Conservation (phyloP, 768 basidiomycete species). For the Leccinellum albellum region DNA sequence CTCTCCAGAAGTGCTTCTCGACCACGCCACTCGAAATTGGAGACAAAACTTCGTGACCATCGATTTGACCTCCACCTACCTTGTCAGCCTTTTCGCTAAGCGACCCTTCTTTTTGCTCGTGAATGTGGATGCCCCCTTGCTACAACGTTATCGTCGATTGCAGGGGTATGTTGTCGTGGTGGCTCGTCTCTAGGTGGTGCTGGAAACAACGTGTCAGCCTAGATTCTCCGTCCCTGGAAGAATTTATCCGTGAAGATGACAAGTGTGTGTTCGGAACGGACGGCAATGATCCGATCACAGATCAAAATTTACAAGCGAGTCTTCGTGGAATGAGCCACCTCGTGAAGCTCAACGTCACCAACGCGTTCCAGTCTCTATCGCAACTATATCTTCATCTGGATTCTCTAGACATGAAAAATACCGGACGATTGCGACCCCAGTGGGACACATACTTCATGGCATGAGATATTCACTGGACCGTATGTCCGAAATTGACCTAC, state of each 20-base stretch:
- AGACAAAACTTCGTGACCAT: slow-evolving; percentile 72
- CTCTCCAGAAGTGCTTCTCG: slow-evolving; percentile 53
- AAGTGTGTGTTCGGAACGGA: slow-evolving; percentile 53
- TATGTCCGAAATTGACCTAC: slow-evolving; percentile 4
- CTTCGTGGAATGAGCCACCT: slow-evolving; percentile 38
- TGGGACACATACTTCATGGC: slow-evolving; percentile 99
- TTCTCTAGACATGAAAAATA: slow-evolving; percentile 61
- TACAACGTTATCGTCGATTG: slow-evolving; percentile 61
- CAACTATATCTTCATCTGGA: slow-evolving; percentile 63
- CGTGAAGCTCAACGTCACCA: slow-evolving; percentile 58
- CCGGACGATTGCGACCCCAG: slow-evolving; percentile 74
- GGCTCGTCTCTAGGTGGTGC: neutral
- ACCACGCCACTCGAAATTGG: slow-evolving; percentile 82
- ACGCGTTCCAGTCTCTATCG: slow-evolving; percentile 54
- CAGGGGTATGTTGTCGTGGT: slow-evolving; percentile 38
- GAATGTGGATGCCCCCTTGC: slow-evolving; percentile 76
- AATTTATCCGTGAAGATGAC: slow-evolving; percentile 77
- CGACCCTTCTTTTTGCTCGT: slow-evolving; percentile 90
- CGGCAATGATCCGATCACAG: slow-evolving; percentile 18
- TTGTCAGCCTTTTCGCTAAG: slow-evolving; percentile 69
- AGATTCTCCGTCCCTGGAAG: slow-evolving; percentile 48
- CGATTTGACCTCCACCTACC: slow-evolving; percentile 54
- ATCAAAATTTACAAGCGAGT: neutral
- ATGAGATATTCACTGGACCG: slow-evolving; percentile 13
- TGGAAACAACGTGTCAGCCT: slow-evolving; percentile 16